Base-by-base conservation (phyloP, 2,329 filamentous ascomycete genomes). In the Alternaria arborescens region DNA sequence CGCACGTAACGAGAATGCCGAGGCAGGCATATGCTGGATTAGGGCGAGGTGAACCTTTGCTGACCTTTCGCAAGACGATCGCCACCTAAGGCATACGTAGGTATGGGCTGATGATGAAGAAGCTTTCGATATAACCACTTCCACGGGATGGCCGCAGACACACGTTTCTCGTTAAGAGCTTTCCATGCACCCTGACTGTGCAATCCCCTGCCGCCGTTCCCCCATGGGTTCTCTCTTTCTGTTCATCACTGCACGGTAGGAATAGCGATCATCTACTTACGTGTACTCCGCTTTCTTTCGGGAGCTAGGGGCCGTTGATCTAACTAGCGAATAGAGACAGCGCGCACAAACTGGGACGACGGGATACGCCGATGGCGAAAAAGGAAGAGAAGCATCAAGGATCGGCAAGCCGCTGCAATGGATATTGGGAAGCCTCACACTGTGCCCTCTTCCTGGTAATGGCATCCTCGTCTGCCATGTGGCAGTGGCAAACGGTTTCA, bases 401-500 rank as follows among this genome's bases (percentile, higher is more conserved):
- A 61, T 64, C 30, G 24, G 34, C 59, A 54, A n/a, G 51, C 43
- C 42, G 50, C 38, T 55, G 48, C 47, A 44, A 26, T 58, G 52
- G 55, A 22, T 61, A 58, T 53, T 54, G 43, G 26, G 26, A 47
- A 54, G 36, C 47, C 36, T 55, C 40, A 36, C 24, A 4, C 28
- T 55, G n/a, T 38, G 28, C 32, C 22, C 41, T 44, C 11, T 36
- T 51, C 50, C 28, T 34, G n/a, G 43, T 38, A 53, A 4, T 43
- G 16, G 18, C 47, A 56, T 58, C 40, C 53, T 46, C 38, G 56
- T 42, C 30, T 36, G 48, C 60, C 58, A 54, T 59, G 54, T 61
- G 63, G 54, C 48, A 57, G 47, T 61, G 54, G 60, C 60, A 52
- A 52, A 55, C 32, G 12, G 24, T 43, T 38, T 42, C 50, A 46